A percentile compares a stretch with the other conserved stretches of the same genome.
Evolutionary conservation across 148 eudicot species (phyloP).

Genomic region (Hydrangea macrophylla): DNA sequence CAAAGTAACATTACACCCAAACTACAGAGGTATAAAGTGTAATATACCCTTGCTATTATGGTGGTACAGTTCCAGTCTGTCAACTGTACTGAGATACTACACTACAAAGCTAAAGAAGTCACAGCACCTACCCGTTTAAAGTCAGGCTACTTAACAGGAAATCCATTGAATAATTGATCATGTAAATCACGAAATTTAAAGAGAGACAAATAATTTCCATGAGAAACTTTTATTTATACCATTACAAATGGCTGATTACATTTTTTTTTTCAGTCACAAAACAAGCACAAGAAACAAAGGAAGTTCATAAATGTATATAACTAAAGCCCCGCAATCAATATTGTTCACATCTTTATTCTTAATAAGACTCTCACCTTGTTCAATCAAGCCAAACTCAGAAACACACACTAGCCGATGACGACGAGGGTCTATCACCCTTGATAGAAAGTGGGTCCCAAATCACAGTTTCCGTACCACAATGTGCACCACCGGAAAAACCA

Average conservation of each 20-base stretch:
- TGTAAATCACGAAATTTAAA: neutral
- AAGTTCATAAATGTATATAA: neutral
- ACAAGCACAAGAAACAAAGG: too few species aligned
- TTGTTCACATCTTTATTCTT: neutral
- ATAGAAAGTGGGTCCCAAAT: slow-evolving; percentile 22
- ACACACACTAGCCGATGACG: slow-evolving; percentile 42
- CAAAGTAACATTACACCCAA: too few species aligned
- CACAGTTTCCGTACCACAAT: slow-evolving; percentile 33
- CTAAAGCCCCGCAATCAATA: neutral
- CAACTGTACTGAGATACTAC: too few species aligned
- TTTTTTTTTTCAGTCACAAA: neutral
- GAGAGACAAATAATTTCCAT: neutral
- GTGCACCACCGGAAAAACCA: slow-evolving; percentile 10
- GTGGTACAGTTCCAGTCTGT: too few species aligned
- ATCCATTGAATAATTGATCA: too few species aligned
- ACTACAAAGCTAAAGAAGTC: too few species aligned
- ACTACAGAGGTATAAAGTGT: too few species aligned
- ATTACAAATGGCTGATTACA: neutral
- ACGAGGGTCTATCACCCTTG: slow-evolving; percentile 19
- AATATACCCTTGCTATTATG: too few species aligned
- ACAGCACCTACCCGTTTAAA: too few species aligned
- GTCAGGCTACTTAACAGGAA: too few species aligned
- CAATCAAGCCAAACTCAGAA: slow-evolving; percentile 19
- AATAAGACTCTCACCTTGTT: neutral
- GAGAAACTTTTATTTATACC: neutral